These are phyloP conservation scores for Cutaneotrichosporon daszewskae DNA, from an alignment of 1,284 basidiomycete genomes.

Conservation along the genomic window DNA sequence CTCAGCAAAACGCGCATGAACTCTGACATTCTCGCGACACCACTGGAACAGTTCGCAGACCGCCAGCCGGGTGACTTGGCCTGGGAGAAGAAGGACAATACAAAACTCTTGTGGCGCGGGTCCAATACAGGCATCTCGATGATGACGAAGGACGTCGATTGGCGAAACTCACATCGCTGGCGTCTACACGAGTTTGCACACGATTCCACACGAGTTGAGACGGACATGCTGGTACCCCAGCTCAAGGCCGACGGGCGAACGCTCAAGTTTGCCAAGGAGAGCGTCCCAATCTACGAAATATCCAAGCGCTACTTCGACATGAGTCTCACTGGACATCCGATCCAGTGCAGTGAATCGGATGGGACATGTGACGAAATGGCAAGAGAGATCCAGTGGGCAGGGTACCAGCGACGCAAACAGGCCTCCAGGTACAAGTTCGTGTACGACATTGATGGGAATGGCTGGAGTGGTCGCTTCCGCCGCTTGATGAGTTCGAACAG, in stretches of 20 bases:
- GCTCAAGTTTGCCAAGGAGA: slow-evolving; percentile 13
- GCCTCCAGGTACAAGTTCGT: slow-evolving; percentile 13
- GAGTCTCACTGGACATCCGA: slow-evolving; percentile 32
- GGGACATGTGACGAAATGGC: slow-evolving; percentile 46
- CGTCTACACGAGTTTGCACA: slow-evolving; percentile 47
- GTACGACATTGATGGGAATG: slow-evolving; percentile 48
- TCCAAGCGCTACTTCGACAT: slow-evolving; percentile 41
- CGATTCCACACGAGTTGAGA: slow-evolving; percentile 17
- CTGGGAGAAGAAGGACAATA: slow-evolving; percentile 48
- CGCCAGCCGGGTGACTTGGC: slow-evolving; percentile 41
- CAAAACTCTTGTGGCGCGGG: slow-evolving; percentile 49
- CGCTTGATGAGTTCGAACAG: slow-evolving; percentile 49
- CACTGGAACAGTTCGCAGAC: slow-evolving; percentile 50
- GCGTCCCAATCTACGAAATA: slow-evolving; percentile 12
- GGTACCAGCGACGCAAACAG: slow-evolving; percentile 16
- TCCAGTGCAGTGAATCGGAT: slow-evolving; percentile 42
- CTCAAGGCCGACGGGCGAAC: slow-evolving; percentile 1
- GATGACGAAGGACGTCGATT: slow-evolving; percentile 43
- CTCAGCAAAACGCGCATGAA: slow-evolving; percentile 46
- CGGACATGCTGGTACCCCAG: slow-evolving; percentile 27
- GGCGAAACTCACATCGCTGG: slow-evolving; percentile 49
- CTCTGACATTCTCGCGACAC: slow-evolving; percentile 51
- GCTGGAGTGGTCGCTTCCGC: slow-evolving; percentile 45
- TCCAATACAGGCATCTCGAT: slow-evolving; percentile 50
- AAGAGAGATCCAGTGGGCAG: slow-evolving; percentile 22